A percentile compares a stretch with the other conserved stretches of the same genome.
Evolutionary conservation across 1,284 basidiomycete genomes (phyloP).

Genomic region (Leccinum griseonigrum): DNA sequence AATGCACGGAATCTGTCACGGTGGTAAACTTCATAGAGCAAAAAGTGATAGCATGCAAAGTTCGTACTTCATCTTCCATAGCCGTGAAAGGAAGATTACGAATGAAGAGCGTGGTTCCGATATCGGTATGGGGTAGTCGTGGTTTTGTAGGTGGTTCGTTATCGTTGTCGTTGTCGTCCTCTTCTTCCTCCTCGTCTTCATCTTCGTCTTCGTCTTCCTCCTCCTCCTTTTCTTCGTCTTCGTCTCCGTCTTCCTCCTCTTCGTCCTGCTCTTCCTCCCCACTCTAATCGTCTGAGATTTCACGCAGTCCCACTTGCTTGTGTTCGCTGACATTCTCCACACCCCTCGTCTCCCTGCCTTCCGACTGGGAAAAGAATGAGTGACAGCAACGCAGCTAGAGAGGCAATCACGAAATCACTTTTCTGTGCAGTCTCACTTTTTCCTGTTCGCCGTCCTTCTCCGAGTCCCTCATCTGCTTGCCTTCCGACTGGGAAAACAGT

Average conservation of each 20-base stretch:
- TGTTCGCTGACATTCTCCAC: slow-evolving; percentile 28
- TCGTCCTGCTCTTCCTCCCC: slow-evolving; percentile 32
- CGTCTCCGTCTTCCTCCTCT: not conserved
- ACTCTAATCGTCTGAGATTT: slow-evolving; percentile 34
- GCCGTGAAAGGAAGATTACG: slow-evolving; percentile 93
- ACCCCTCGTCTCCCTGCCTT: slow-evolving; percentile 36
- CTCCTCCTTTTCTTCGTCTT: not conserved
- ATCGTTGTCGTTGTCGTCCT: slow-evolving; percentile 42
- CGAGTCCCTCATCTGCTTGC: slow-evolving; percentile 37
- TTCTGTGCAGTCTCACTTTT: slow-evolving; percentile 58
- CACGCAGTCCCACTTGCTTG: slow-evolving; percentile 44
- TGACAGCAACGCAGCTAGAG: not conserved
- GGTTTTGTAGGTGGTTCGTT: slow-evolving; percentile 54
- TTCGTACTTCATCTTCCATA: slow-evolving; percentile 86
- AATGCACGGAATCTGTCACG: slow-evolving; percentile 73
- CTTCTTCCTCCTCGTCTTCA: slow-evolving; percentile 31
- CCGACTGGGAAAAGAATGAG: slow-evolving; percentile 30
- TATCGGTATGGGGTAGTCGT: slow-evolving; percentile 73
- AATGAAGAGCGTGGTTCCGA: slow-evolving; percentile 91
- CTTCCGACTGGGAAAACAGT: slow-evolving; percentile 35
- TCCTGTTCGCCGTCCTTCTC: slow-evolving; percentile 60
- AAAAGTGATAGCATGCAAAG: slow-evolving; percentile 52
- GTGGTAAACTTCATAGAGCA: not conserved
- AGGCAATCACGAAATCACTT: slow-evolving; percentile 42
- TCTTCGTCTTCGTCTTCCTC: slow-evolving; percentile 18